Conservation (phyloP, 345 rosid species). For the Stellera chamaejasme region DNA sequence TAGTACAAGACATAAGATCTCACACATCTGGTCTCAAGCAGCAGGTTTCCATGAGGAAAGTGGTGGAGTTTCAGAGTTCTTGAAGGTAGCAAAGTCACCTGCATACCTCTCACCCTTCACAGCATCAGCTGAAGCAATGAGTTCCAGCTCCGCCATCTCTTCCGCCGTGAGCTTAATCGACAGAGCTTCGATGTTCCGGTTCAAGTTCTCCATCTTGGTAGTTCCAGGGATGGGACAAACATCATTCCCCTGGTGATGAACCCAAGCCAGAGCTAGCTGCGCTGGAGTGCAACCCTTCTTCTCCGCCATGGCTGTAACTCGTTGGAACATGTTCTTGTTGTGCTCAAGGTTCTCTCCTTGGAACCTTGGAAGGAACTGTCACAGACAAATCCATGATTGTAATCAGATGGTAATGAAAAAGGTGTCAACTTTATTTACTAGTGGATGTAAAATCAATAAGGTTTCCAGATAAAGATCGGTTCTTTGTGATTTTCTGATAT, state of each 20-base stretch:
- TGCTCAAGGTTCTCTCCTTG: slow-evolving; percentile 48
- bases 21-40: too few relatives aligned
- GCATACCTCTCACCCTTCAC: slow-evolving; percentile 38
- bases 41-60: slow-evolving; percentile 42
- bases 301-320: slow-evolving; percentile 31
- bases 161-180: slow-evolving; percentile 41
- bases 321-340: slow-evolving; percentile 31
- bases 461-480: too few relatives aligned
- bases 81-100: slow-evolving; percentile 8
- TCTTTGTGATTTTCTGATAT: too few relatives aligned
- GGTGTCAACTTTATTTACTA: too few relatives aligned
- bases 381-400: background rate
- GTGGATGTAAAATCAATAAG: too few relatives aligned
- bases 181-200: slow-evolving; percentile 48
- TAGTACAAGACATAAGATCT: too few relatives aligned
- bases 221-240: slow-evolving; percentile 21
- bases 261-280: slow-evolving; percentile 62
- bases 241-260: slow-evolving; percentile 24
- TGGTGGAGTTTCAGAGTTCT: slow-evolving; percentile 42
- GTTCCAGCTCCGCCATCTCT: slow-evolving; percentile 55
- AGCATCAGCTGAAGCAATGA: slow-evolving; percentile 24
- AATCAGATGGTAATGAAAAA: too few relatives aligned
- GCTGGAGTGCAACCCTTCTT: slow-evolving; percentile 50
- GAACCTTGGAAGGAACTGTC: slow-evolving; percentile 48
- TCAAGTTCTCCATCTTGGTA: slow-evolving; percentile 49